phyloP scores from a whole-genome alignment of 768 basidiomycete species.

The Hydnomerulius pinastri region DNA sequence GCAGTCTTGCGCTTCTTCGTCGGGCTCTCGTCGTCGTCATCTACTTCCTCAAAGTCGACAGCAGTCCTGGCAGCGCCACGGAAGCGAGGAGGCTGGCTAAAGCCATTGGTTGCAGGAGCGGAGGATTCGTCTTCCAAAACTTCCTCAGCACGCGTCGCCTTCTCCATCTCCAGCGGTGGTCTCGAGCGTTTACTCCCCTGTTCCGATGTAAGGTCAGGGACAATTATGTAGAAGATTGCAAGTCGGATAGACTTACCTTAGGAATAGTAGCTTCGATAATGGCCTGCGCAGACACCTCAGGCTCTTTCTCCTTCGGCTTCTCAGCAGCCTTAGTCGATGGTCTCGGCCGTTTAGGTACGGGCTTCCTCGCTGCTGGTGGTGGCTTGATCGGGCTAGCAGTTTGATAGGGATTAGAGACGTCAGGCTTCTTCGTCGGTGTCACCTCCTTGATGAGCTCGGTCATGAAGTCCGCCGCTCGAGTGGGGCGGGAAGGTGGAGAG shows the following conservation, averaged over 20 bases:
- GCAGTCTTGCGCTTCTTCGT: conserved; percentile 52
- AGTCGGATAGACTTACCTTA: conserved; percentile 46
- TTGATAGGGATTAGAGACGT: conserved; percentile 80
- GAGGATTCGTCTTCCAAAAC: conserved; percentile 10
- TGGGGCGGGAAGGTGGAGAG: conserved; percentile 41
- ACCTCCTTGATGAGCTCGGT: conserved; percentile 70
- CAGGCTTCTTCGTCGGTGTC: conserved; percentile 63
- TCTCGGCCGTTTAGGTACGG: conserved; percentile 40
- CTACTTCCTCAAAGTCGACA: conserved; percentile 38
- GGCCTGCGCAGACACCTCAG: conserved; percentile 54
- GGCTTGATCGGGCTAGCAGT: conserved; percentile 64
- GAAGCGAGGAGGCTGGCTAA: conserved; percentile 3
- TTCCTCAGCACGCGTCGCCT: conserved; percentile 16
- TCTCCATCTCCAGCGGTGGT: conserved; percentile 61
- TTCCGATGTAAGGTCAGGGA: not conserved
- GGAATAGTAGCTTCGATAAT: conserved; percentile 81
- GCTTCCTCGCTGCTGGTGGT: conserved; percentile 45
- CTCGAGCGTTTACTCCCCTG: conserved; percentile 80
- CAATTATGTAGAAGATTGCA: conserved; percentile 5
- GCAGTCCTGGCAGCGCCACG: not conserved
- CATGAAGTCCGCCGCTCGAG: conserved; percentile 70
- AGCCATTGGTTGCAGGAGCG: conserved; percentile 17
- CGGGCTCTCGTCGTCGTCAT: conserved; percentile 40
- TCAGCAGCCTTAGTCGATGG: conserved; percentile 35
- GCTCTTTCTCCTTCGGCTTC: conserved; percentile 31